Evolutionary conservation across 257 asterid genomes (phyloP).

Genomic region (Solanum tacnaense): DNA sequence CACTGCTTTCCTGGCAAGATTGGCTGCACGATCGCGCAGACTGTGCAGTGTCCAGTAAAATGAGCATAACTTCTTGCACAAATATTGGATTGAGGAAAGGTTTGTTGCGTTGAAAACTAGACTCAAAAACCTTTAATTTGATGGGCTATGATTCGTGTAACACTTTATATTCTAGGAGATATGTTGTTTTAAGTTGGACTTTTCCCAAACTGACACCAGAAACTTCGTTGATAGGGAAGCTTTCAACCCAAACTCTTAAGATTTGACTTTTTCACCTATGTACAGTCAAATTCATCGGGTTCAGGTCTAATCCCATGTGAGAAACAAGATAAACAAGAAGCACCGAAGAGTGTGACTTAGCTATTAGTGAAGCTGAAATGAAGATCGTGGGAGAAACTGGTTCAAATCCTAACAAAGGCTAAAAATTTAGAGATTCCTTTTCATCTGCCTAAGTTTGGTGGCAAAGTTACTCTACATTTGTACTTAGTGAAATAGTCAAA

Average conservation of each 20-base stretch:
- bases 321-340: background rate
- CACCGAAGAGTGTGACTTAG: background rate
- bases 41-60: background rate
- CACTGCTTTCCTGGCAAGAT: background rate
- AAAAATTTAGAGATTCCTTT: background rate
- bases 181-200: background rate
- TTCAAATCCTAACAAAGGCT: background rate
- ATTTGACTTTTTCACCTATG: background rate
- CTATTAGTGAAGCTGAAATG: background rate
- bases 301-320: background rate
- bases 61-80: background rate
- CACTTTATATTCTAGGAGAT: background rate
- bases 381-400: background rate
- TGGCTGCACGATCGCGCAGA: background rate
- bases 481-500: background rate
- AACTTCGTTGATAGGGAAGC: background rate
- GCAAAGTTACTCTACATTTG: background rate
- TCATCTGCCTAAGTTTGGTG: background rate
- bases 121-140: background rate
- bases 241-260: background rate
- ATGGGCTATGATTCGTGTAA: background rate
- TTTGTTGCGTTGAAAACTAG: background rate
- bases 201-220: background rate
- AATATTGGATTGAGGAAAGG: background rate
- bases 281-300: background rate